Evolutionary conservation across 805 yeast species (phyloP), one percentile per base, ranked within the genome.

Genomic region (Metschnikowia bowlesiae): DNA sequence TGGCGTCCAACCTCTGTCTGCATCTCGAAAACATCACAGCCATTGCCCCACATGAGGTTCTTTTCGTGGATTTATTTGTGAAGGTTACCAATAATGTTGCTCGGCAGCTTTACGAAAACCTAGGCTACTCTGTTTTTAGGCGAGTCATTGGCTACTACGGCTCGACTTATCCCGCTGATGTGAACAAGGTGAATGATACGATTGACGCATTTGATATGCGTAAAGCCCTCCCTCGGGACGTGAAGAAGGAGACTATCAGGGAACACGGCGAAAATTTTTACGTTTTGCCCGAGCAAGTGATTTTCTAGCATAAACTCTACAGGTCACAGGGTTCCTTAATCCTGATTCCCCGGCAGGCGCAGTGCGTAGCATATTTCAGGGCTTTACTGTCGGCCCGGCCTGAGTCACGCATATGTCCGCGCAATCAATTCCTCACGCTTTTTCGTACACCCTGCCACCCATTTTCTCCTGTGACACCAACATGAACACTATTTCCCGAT

Each of bases 161-260:
- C 10, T 61, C 72, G 5, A 70, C 69, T 2, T 72, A 73, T 50
- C 79, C 81, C n/a, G 63, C 67, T 2, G 78, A 77, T 51, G 65
- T 78, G 33, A 78, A 73, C 33, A 70, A 71, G 30, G 63, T 74
- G 8, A 69, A 82, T 55, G 97, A 91, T 66, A 79, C 76, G 18
- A 76, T 80, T 43, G 97, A 92, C 71, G 98, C 97, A 0, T 91
- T 82, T 65, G 96, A 89, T 64, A 87, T 87, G 96, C 70, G 96
- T 49, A 81, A 83, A 59, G 73, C 81, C 30, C 73, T 85, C 67
- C 73, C 71, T 5, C 67, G 89, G 48, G 92, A 87, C 61, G 60
- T 61, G 1, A 74, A 79, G 55, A 68, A 59, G 8, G 78, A 76
- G 53, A 81, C 87, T 14, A 72, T 81, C 3, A 63, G 92, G 49